Percentiles rank a stretch among this genome's conserved stretches.
Conservation (phyloP, 2,329 filamentous ascomycete species). For the Periconia digitata region DNA sequence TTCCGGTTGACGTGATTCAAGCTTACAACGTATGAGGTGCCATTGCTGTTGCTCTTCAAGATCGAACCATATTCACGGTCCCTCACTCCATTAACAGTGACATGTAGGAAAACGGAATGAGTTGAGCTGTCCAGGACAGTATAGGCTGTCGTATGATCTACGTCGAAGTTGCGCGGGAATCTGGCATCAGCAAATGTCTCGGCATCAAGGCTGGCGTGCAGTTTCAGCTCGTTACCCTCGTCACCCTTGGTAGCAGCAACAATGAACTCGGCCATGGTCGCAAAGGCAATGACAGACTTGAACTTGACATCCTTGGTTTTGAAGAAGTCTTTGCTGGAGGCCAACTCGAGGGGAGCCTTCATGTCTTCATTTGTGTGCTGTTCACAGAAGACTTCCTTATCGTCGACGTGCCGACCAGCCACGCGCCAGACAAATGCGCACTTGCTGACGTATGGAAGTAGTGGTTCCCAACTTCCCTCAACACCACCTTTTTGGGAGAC, state of each 20-base stretch:
- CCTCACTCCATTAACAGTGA: slow-evolving; percentile 69
- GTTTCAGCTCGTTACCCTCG: slow-evolving; percentile 68
- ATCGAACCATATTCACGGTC: slow-evolving; percentile 79
- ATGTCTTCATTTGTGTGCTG: slow-evolving; percentile 65
- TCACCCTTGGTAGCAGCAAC: slow-evolving; percentile 74
- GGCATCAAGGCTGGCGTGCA: slow-evolving; percentile 84
- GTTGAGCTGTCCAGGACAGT: slow-evolving; percentile 94
- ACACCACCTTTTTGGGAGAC: slow-evolving; percentile 76
- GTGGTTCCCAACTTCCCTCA: slow-evolving; percentile 66
- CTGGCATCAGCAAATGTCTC: slow-evolving; percentile 76
- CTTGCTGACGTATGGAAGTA: slow-evolving; percentile 72
- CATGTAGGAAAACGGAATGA: slow-evolving; percentile 91
- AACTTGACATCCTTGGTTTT: slow-evolving; percentile 64
- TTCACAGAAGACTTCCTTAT: slow-evolving; percentile 66
- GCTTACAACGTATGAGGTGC: slow-evolving; percentile 89
- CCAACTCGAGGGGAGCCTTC: slow-evolving; percentile 65
- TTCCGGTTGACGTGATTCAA: slow-evolving; percentile 81
- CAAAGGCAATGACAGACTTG: slow-evolving; percentile 78
- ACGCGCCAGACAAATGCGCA: slow-evolving; percentile 83
- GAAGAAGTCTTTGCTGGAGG: slow-evolving; percentile 81
- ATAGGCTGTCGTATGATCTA: slow-evolving; percentile 78
- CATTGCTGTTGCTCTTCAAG: slow-evolving; percentile 98
- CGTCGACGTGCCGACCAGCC: slow-evolving; percentile 56
- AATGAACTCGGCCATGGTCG: slow-evolving; percentile 96
- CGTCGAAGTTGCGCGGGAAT: slow-evolving; percentile 83